These are phyloP conservation scores for Colletotrichum musicola DNA, from an alignment of 2,329 filamentous ascomycete species.

Conservation along the genomic window DNA sequence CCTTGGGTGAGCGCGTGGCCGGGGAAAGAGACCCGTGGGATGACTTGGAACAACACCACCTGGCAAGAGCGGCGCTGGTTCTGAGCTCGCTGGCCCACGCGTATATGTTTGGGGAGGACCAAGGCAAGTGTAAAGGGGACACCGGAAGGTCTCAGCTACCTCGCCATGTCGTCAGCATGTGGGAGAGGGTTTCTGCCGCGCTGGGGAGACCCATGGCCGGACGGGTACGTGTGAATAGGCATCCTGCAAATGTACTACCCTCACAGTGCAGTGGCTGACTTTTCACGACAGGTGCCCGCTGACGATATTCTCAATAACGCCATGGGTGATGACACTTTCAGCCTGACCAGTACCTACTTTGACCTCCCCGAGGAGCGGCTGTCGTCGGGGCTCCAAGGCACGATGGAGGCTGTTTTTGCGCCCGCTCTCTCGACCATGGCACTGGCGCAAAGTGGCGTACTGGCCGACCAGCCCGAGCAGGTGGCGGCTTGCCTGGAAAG, in stretches of 20 bases:
- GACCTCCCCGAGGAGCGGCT: conserved; percentile 32
- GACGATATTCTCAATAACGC: conserved; percentile 37
- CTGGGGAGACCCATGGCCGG: conserved; percentile 29
- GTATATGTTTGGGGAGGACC: conserved; percentile 28
- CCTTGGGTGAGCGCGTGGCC: not conserved
- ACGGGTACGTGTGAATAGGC: conserved; percentile 13
- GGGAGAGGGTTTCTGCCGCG: conserved; percentile 22
- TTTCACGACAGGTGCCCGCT: conserved; percentile 22
- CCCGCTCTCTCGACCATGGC: conserved; percentile 32
- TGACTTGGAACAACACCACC: conserved; percentile 19
- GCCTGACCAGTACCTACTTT: conserved; percentile 27
- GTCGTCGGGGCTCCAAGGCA: conserved; percentile 31
- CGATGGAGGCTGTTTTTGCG: conserved; percentile 27
- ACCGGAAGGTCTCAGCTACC: conserved; percentile 6
- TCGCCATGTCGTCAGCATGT: conserved; percentile 14
- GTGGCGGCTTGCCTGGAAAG: conserved; percentile 28
- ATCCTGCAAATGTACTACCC: not conserved
- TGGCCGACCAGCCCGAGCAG: conserved; percentile 26
- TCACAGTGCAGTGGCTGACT: conserved; percentile 5
- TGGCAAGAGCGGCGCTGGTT: conserved; percentile 26
- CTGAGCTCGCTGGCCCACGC: conserved; percentile 33
- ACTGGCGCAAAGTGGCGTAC: conserved; percentile 25
- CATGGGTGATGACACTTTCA: conserved; percentile 19
- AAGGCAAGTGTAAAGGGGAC: not conserved
- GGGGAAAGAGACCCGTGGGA: conserved; percentile 3